These are phyloP conservation scores for Stellera chamaejasme DNA, from an alignment of 345 rosid species.

Conservation along the genomic window DNA sequence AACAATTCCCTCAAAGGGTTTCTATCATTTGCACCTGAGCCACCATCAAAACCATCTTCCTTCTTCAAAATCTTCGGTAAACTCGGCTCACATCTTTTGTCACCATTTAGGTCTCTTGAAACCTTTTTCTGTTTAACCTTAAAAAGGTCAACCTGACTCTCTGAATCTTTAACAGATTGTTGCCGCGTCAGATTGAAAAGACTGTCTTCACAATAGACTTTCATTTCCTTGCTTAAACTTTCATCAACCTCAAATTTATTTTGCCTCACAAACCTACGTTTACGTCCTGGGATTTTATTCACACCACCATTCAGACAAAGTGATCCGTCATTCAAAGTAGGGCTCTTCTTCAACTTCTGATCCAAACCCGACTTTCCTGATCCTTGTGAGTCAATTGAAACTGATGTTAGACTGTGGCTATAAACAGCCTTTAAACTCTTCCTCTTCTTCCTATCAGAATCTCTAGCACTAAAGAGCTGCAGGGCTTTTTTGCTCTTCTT, in stretches of 20 bases:
- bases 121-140: conserved; percentile 30
- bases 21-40: conserved; percentile 20
- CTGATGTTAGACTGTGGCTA: conserved; percentile 29
- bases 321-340: conserved; percentile 37
- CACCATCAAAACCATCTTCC: conserved; percentile 23
- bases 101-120: conserved; percentile 24
- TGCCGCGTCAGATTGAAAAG: conserved; percentile 25
- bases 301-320: conserved; percentile 39
- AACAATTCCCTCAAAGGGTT: conserved; percentile 26
- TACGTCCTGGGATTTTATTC: conserved; percentile 60
- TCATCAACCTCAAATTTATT: conserved; percentile 39
- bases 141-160: conserved; percentile 19
- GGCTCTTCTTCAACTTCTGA: conserved; percentile 27
- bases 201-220: conserved; percentile 23
- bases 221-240: conserved; percentile 27
- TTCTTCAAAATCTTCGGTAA: too few species aligned
- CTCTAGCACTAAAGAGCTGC: conserved; percentile 45
- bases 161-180: conserved; percentile 25
- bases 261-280: conserved; percentile 64
- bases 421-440: conserved; percentile 40
- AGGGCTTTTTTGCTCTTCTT: conserved; percentile 59
- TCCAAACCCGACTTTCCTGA: conserved; percentile 30
- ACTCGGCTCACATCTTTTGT: conserved; percentile 17
- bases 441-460: conserved; percentile 28
- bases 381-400: conserved; percentile 29